Conservation (phyloP, 257 asterid genomes). For the Rauvolfia tetraphylla region DNA sequence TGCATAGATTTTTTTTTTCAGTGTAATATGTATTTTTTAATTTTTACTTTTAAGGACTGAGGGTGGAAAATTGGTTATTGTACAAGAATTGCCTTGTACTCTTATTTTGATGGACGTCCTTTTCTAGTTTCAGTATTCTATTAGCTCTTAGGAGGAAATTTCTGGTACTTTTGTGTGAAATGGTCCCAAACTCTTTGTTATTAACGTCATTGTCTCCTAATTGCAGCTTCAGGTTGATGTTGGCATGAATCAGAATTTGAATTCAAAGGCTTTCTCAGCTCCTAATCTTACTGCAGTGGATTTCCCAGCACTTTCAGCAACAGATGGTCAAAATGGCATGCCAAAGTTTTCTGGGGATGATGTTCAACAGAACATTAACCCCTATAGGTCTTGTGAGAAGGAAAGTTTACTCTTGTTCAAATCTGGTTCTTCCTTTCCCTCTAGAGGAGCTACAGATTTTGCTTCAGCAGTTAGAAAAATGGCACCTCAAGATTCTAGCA, state of each 20-base stretch:
- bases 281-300: slow-evolving; percentile 71
- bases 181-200: neutral
- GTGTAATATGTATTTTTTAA: neutral
- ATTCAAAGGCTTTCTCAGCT: slow-evolving; percentile 57
- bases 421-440: slow-evolving; percentile 56
- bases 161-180: neutral
- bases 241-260: slow-evolving; percentile 53
- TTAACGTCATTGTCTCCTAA: slow-evolving; percentile 17
- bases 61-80: neutral
- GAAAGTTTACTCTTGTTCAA: slow-evolving; percentile 38
- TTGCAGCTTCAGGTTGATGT: slow-evolving; percentile 72
- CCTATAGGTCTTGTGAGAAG: slow-evolving; percentile 45
- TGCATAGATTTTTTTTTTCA: no score
- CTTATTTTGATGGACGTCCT: neutral
- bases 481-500: slow-evolving; percentile 71
- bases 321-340: slow-evolving; percentile 50
- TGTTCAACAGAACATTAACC: slow-evolving; percentile 44
- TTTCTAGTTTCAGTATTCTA: neutral
- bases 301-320: slow-evolving; percentile 83
- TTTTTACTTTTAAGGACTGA: neutral
- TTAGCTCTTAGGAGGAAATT: neutral
- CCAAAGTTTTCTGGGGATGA: slow-evolving; percentile 42
- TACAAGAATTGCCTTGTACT: neutral
- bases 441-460: slow-evolving; percentile 66
- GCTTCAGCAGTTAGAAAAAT: slow-evolving; percentile 73